Base-by-base conservation (phyloP, 495 filamentous ascomycete genomes). In the Hyaloscypha hepaticicola region DNA sequence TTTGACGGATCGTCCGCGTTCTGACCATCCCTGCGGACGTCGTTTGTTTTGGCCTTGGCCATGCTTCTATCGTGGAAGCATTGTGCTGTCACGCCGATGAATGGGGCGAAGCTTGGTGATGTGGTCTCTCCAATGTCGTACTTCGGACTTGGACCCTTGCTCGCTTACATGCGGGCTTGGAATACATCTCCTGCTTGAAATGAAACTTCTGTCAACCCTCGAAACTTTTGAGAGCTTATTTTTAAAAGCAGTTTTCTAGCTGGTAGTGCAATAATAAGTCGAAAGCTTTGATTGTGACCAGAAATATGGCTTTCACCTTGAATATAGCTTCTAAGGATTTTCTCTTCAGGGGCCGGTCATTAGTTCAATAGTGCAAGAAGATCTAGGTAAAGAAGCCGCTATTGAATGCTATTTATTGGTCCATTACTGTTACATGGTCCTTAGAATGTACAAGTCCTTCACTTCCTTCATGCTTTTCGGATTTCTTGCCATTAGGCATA, bases 51-150 rank as follows among this genome's bases (percentile, higher is more conserved):
- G 69, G 71, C 67, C 70, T 70, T 66, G 60, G 65, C 70, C 73
- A 69, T 75, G 31, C 48, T 72, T 26, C 52, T 70, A 70, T 69
- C 65, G 66, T 2, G 70, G 68, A 67, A 68, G 71, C 71, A 71
- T 74, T 63, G 65, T 69, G 57, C 24, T 66, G 22, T 65, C 63
- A 26, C 57, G 58, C 16, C 25, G 48, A 26, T 60, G 57, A 21
- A 24, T 24, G 45, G 41, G 22, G 9, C 33, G 22, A 26, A 63
- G 60, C 6, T 12, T 19, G 38, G 38, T 45, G 38, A 45, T 45
- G 38, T 45, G 38, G 38, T 45, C 38, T 45, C 38, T 45, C 49
- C 31, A 28, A 1, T 33, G 14, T 5, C 21, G 11, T 48, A 28
- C 27, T 33, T 24, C 48, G 38, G n/a, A n/a, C n/a, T 59, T 19